Evolutionary conservation across 1,284 basidiomycete species (phyloP).

Genomic region (Afroboletus lepidellus): DNA sequence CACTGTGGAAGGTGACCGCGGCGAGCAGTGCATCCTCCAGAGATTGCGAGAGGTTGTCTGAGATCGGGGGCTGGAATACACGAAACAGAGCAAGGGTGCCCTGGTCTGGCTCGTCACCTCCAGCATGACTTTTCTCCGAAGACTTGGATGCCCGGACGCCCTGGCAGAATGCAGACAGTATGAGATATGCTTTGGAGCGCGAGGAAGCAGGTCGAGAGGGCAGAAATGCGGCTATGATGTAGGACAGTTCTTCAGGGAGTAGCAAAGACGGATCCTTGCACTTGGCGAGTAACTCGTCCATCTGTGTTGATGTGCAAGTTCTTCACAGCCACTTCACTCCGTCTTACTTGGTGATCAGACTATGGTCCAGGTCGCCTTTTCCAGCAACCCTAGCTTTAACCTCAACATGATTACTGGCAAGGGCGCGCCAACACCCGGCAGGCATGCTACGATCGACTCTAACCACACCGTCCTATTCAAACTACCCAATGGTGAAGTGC

Average conservation of each 20-base stretch:
- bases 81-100: constrained; percentile 48
- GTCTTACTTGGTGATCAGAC: too few species aligned
- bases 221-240: constrained; percentile 55
- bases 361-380: too few species aligned
- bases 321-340: too few species aligned
- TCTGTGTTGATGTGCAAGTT: too few species aligned
- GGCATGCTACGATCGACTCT: constrained; percentile 45
- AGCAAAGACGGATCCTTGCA: constrained; percentile 36
- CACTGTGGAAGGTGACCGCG: constrained; percentile 62
- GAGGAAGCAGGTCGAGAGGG: constrained; percentile 43
- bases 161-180: constrained; percentile 64
- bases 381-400: neutral
- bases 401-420: constrained; percentile 15
- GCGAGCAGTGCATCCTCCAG: constrained; percentile 48
- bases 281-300: constrained; percentile 39
- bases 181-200: constrained; percentile 66
- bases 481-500: constrained; percentile 69
- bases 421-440: constrained; percentile 12
- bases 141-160: constrained; percentile 43
- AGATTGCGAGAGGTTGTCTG: constrained; percentile 51
- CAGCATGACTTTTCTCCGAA: constrained; percentile 23
- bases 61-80: constrained; percentile 47
- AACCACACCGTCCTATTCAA: constrained; percentile 67
- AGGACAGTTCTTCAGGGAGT: constrained; percentile 54
- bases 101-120: constrained; percentile 35